A percentile compares a stretch with the other conserved stretches of the same genome.
Conservation (phyloP, 2,329 filamentous ascomycete genomes). For the Diaporthe sp. region DNA sequence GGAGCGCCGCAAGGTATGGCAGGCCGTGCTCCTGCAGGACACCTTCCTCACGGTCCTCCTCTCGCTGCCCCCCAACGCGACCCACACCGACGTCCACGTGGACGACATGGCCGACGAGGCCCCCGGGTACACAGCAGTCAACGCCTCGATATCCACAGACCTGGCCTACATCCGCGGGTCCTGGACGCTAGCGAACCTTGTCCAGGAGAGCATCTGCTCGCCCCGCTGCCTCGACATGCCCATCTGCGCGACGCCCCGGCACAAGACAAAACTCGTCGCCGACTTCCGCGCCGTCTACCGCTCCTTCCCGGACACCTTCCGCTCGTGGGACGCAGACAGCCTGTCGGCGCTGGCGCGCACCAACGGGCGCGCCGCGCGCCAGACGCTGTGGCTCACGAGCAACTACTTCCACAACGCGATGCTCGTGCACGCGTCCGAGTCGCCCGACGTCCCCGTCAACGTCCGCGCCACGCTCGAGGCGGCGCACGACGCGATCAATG, state of each 20-base stretch:
- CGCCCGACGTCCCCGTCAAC: conserved; percentile 73
- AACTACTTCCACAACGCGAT: conserved; percentile 89
- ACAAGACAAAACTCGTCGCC: conserved; percentile 77
- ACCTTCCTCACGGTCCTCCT: conserved; percentile 84
- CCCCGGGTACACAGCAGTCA: conserved; percentile 56
- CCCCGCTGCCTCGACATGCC: conserved; percentile 80
- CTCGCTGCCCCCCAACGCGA: conserved; percentile 81
- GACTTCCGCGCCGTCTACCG: conserved; percentile 79
- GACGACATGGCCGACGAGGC: conserved; percentile 78
- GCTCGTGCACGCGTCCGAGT: conserved; percentile 80
- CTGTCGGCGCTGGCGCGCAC: conserved; percentile 68
- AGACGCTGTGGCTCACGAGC: conserved; percentile 83
- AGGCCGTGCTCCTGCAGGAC: conserved; percentile 84
- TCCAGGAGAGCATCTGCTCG: conserved; percentile 81
- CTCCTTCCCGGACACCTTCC: conserved; percentile 79
- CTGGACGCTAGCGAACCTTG: conserved; percentile 83
- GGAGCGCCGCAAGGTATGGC: conserved; percentile 83
- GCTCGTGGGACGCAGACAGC: conserved; percentile 73
- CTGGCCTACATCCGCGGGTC: conserved; percentile 80
- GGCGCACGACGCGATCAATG: conserved; percentile 78
- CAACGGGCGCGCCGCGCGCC: conserved; percentile 76
- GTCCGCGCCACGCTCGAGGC: conserved; percentile 79
- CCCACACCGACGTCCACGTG: conserved; percentile 83
- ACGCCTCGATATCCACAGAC: conserved; percentile 72
- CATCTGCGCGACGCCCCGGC: conserved; percentile 75